phyloP scores from a whole-genome alignment of 768 basidiomycete species.

The Phaeotremella fagi region DNA sequence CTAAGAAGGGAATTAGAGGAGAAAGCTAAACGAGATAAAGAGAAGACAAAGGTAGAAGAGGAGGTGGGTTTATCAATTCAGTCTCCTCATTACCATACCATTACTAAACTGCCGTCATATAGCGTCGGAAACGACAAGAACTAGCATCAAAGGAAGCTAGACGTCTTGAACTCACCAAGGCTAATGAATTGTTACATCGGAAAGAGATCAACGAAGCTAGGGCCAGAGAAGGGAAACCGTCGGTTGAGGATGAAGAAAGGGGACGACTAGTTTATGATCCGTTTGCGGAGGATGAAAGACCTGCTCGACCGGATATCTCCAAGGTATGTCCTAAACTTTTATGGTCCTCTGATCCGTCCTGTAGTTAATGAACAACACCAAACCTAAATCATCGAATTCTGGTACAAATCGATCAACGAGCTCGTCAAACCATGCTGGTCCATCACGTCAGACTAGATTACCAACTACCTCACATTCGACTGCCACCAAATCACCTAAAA shows the following conservation, averaged over 20 bases:
- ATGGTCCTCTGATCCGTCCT: too few relatives aligned
- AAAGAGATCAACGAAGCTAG: neutral
- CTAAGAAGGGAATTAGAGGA: slow-evolving; percentile 25
- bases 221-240: slow-evolving; percentile 1
- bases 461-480: neutral
- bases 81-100: neutral
- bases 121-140: slow-evolving; percentile 30
- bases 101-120: neutral
- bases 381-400: too few relatives aligned
- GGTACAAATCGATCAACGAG: too few relatives aligned
- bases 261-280: slow-evolving; percentile 27
- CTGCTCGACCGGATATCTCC: neutral
- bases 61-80: slow-evolving; percentile 14
- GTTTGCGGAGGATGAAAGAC: slow-evolving; percentile 36
- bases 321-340: neutral
- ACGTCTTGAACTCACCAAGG: slow-evolving; percentile 23
- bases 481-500: neutral
- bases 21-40: slow-evolving; percentile 30
- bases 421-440: too few relatives aligned
- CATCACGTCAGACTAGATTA: too few relatives aligned
- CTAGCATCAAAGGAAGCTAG: slow-evolving; percentile 29
- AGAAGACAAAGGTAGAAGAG: slow-evolving; percentile 28
- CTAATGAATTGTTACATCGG: slow-evolving; percentile 24
- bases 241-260: neutral
- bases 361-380: too few relatives aligned